Evolutionary conservation across 495 filamentous ascomycete genomes (phyloP).

Genomic region (Bryoglossum gracile): DNA sequence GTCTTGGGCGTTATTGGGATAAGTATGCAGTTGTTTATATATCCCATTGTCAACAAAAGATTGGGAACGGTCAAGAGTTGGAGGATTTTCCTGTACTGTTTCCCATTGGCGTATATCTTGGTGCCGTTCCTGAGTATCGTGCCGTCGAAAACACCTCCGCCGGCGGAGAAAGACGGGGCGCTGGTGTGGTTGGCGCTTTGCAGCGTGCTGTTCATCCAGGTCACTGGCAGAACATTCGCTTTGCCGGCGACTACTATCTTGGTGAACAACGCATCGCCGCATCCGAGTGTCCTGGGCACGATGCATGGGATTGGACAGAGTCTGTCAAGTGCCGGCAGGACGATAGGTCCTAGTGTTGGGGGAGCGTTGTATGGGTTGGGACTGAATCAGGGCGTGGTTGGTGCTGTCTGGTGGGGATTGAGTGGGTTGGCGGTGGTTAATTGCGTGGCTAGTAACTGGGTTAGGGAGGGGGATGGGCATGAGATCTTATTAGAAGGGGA

Average conservation of each 20-base stretch:
- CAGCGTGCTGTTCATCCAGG: conserved; percentile 62
- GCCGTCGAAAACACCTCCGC: conserved; percentile 51
- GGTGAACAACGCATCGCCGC: conserved; percentile 75
- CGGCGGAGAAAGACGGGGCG: conserved; percentile 54
- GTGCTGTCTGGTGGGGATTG: conserved; percentile 68
- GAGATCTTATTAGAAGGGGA: conserved; percentile 62
- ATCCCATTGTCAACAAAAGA: conserved; percentile 57
- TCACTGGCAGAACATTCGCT: conserved; percentile 71
- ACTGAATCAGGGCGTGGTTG: conserved; percentile 59
- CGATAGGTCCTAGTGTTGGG: conserved; percentile 63
- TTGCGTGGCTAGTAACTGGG: conserved; percentile 52
- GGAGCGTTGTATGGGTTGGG: conserved; percentile 67
- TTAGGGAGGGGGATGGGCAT: conserved; percentile 67
- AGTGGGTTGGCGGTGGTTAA: conserved; percentile 56
- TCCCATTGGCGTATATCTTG: conserved; percentile 66
- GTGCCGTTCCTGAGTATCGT: conserved; percentile 66
- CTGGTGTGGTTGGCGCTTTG: conserved; percentile 63
- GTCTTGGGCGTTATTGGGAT: conserved; percentile 73
- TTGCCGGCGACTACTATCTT: conserved; percentile 71
- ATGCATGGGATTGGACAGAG: conserved; percentile 77
- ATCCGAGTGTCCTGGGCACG: conserved; percentile 71
- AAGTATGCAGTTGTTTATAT: conserved; percentile 65
- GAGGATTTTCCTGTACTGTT: conserved; percentile 58
- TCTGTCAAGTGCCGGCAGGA: conserved; percentile 60
- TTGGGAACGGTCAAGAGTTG: conserved; percentile 62